phyloP scores from a whole-genome alignment of 805 yeast genomes.

The Suhomyces vadensis region DNA sequence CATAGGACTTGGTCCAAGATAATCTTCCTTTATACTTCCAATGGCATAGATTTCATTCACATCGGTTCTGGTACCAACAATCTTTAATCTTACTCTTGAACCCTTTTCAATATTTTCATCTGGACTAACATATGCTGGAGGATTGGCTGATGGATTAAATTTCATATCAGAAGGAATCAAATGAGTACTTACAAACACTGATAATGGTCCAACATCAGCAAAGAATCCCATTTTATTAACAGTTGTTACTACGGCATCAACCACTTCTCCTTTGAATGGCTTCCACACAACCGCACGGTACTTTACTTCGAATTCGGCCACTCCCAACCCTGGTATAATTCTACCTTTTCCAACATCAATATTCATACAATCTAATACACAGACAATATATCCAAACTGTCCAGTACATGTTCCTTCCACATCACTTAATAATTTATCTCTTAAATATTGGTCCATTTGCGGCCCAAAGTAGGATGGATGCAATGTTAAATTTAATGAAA shows the following conservation, averaged over 20 bases:
- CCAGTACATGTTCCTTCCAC: constrained; percentile 99
- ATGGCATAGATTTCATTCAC: constrained; percentile 97
- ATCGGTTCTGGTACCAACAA: constrained; percentile 96
- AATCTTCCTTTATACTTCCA: constrained; percentile 97
- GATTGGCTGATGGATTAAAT: constrained; percentile 92
- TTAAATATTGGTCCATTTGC: constrained; percentile 90
- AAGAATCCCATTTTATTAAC: constrained; percentile 95
- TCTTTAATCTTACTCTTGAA: constrained; percentile 87
- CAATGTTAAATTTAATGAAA: constrained; percentile 85
- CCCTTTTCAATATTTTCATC: constrained; percentile 96
- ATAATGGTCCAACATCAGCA: constrained; percentile 96
- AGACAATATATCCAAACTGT: constrained; percentile 95
- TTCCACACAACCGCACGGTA: constrained; percentile 97
- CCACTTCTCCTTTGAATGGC: constrained; percentile 98
- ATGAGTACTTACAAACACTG: constrained; percentile 93
- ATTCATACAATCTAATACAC: constrained; percentile 91
- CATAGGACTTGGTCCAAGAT: constrained; percentile 75
- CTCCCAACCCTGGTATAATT: constrained; percentile 86
- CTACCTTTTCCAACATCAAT: constrained; percentile 95
- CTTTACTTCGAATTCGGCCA: constrained; percentile 94
- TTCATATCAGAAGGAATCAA: constrained; percentile 92
- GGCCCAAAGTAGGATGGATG: constrained; percentile 99
- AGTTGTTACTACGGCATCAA: constrained; percentile 92
- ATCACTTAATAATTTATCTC: constrained; percentile 87
- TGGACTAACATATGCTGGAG: constrained; percentile 96